phyloP scores from a whole-genome alignment of 2,329 filamentous ascomycete species.

The Pezicula neosporulosa region DNA sequence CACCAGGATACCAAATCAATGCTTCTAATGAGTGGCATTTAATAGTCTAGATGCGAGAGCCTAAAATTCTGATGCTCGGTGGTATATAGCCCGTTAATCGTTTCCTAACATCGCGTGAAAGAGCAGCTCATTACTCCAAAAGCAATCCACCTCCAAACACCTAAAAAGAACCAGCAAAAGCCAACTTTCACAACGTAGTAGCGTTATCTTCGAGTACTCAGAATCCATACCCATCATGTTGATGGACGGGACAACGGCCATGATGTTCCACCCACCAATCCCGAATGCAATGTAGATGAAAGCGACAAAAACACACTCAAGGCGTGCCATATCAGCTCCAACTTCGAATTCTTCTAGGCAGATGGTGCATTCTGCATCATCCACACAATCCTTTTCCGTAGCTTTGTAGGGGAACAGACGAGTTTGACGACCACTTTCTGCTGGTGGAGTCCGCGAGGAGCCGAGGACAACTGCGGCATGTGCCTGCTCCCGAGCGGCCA shows the following conservation, averaged over 20 bases:
- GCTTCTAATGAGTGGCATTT: too few species aligned
- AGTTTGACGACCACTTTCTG: slow-evolving; percentile 41
- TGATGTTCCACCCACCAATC: slow-evolving; percentile 61
- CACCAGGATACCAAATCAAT: too few species aligned
- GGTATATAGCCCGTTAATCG: too few species aligned
- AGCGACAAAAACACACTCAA: slow-evolving; percentile 65
- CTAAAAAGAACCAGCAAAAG: too few species aligned
- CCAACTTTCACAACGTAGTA: too few species aligned
- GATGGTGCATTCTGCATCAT: slow-evolving; percentile 65
- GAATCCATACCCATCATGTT: slow-evolving; percentile 36
- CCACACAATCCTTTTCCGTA: slow-evolving; percentile 67
- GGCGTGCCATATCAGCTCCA: slow-evolving; percentile 58
- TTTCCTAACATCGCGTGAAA: too few species aligned
- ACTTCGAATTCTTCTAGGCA: slow-evolving; percentile 64
- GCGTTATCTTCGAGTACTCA: not conserved
- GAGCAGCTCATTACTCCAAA: too few species aligned
- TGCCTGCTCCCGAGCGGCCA: slow-evolving; percentile 16
- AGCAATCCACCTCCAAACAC: too few species aligned
- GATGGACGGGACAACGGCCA: slow-evolving; percentile 62
- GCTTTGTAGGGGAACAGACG: slow-evolving; percentile 63
- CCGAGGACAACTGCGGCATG: slow-evolving; percentile 16
- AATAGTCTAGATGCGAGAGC: too few species aligned
- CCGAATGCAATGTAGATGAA: slow-evolving; percentile 57
- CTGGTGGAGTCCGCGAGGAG: slow-evolving; percentile 2
- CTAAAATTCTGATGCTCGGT: too few species aligned